Conservation (phyloP, 176 grass and related monocot genomes). For the Oryza officinalis region DNA sequence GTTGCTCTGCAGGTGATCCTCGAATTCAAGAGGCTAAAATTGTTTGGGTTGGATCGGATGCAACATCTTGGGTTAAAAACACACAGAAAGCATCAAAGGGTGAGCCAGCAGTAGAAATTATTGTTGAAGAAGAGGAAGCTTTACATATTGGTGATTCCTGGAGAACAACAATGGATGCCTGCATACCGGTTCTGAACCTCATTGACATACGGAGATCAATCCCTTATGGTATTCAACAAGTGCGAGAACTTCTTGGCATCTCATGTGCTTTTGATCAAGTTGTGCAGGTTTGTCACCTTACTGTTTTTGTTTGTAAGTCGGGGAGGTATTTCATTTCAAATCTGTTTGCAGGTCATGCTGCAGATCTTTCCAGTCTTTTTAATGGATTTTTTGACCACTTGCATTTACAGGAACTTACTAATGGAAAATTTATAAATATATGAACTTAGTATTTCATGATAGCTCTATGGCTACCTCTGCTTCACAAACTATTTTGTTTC, state of each 20-base stretch:
- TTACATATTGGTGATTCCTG: conserved; percentile 72
- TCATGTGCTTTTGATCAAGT: conserved; percentile 97
- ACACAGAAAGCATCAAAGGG: conserved; percentile 52
- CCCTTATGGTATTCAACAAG: conserved; percentile 85
- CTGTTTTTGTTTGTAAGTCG: conserved; percentile 2
- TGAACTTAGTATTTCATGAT: neutral
- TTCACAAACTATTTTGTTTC: neutral
- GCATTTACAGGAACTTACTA: neutral
- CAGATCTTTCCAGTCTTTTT: neutral
- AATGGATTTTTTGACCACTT: neutral
- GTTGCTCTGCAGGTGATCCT: conserved; percentile 67
- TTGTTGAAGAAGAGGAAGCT: conserved; percentile 68
- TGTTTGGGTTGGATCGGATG: conserved; percentile 76
- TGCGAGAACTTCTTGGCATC: conserved; percentile 84
- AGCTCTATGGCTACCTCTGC: neutral
- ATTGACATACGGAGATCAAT: conserved; percentile 78
- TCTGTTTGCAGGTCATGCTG: neutral
- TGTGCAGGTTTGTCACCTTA: conserved; percentile 62
- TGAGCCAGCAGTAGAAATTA: conserved; percentile 75
- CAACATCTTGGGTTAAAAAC: conserved; percentile 71
- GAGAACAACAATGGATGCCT: conserved; percentile 84
- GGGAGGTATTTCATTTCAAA: neutral
- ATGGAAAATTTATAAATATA: neutral
- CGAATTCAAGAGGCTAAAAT: conserved; percentile 78
- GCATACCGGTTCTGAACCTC: conserved; percentile 82